Percentiles rank a stretch among this genome's conserved stretches.
Evolutionary conservation across 768 basidiomycete species (phyloP).

Genomic region (Mycena haematopus): DNA sequence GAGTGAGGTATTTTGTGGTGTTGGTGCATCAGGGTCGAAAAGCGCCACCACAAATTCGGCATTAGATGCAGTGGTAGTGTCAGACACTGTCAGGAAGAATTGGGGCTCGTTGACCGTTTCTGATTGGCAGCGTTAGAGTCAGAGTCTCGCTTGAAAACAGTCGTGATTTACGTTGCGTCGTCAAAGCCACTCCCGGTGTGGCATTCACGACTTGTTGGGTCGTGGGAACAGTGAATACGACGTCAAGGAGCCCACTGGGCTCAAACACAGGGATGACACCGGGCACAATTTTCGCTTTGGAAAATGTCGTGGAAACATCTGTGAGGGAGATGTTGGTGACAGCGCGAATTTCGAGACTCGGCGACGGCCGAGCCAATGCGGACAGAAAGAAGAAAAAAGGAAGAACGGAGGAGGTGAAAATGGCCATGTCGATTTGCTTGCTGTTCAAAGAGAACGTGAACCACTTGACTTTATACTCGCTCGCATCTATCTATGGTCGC

Average conservation of each 20-base stretch:
- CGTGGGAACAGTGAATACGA: constrained; percentile 44
- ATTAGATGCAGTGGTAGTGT: constrained; percentile 33
- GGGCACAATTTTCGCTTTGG: constrained; percentile 47
- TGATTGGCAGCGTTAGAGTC: constrained; percentile 13
- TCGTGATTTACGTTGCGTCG: constrained; percentile 41
- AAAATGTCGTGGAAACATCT: constrained; percentile 41
- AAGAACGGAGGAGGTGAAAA: constrained; percentile 1
- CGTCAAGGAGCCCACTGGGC: constrained; percentile 43
- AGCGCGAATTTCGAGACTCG: background rate
- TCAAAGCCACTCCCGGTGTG: constrained; percentile 43
- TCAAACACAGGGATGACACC: constrained; percentile 47
- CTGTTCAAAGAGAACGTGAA: background rate
- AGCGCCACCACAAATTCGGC: constrained; percentile 45
- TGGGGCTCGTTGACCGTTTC: constrained; percentile 44
- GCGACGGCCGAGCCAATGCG: background rate
- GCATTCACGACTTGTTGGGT: constrained; percentile 39
- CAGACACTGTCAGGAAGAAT: constrained; percentile 36
- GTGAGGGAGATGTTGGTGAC: constrained; percentile 14
- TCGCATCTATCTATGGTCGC: background rate
- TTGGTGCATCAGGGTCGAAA: constrained; percentile 53
- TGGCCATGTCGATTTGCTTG: constrained; percentile 5
- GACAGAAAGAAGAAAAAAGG: background rate
- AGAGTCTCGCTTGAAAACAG: background rate
- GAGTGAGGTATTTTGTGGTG: constrained; percentile 43
- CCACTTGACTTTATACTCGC: background rate